Percentiles rank a stretch among this genome's conserved stretches.
These are phyloP conservation scores for Botryotinia globosa DNA, from an alignment of 2,329 filamentous ascomycete genomes.

Conservation along the genomic window DNA sequence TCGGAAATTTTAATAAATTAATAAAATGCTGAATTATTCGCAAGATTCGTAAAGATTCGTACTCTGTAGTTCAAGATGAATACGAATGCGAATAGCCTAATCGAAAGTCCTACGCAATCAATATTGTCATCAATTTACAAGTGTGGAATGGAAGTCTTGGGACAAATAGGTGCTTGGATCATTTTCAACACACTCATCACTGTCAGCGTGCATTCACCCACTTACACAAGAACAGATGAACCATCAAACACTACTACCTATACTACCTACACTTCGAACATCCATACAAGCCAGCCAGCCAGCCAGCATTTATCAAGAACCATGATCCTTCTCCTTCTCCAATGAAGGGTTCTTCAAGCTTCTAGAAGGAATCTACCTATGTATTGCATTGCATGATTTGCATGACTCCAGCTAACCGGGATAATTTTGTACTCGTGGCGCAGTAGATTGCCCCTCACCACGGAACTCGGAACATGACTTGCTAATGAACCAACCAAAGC, in stretches of 20 bases:
- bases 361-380: background rate
- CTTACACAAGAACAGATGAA: background rate
- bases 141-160: background rate
- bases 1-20: background rate
- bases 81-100: background rate
- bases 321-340: background rate
- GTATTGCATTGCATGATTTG: constrained; percentile 7
- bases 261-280: background rate
- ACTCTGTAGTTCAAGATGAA: background rate
- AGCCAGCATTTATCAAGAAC: background rate
- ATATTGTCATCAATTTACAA: background rate
- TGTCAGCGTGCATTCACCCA: background rate
- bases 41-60: background rate
- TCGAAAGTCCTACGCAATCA: background rate
- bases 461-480: background rate
- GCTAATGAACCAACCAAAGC: background rate
- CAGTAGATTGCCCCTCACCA: constrained; percentile 4
- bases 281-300: no score
- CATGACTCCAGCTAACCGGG: background rate
- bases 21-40: background rate
- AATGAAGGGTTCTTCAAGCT: background rate
- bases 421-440: constrained; percentile 10
- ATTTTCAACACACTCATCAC: background rate
- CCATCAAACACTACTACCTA: no score
- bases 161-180: background rate